Conservation (phyloP, 2,329 filamentous ascomycete genomes). For the Talaromyces sp. region DNA sequence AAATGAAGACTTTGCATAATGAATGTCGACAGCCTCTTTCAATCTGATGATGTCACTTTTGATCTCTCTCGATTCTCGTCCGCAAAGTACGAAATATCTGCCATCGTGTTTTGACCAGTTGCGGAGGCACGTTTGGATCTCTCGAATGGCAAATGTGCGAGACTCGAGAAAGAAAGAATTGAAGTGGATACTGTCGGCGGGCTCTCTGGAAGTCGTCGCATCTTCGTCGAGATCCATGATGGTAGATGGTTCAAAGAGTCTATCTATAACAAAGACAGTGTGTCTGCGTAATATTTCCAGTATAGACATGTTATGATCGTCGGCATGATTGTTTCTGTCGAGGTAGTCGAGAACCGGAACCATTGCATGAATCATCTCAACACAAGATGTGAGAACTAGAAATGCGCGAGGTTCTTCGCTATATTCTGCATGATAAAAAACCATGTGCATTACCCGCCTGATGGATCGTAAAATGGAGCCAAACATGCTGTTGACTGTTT, state of each 20-base stretch:
- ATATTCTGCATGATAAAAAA: conserved; percentile 30
- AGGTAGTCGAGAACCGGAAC: conserved; percentile 47
- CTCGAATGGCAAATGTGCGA: conserved; percentile 33
- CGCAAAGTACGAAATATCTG: conserved; percentile 45
- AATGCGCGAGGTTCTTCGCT: conserved; percentile 39
- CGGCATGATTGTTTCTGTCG: conserved; percentile 29
- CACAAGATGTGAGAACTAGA: conserved; percentile 33
- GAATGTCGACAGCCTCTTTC: conserved; percentile 19
- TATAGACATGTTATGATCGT: conserved; percentile 24
- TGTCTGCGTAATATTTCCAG: conserved; percentile 40
- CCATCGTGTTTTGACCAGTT: conserved; percentile 45
- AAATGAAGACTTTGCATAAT: conserved; percentile 20
- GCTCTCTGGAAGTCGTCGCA: neutral
- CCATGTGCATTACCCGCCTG: conserved; percentile 30
- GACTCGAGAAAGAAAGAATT: conserved; percentile 21
- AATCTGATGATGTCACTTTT: conserved; percentile 27
- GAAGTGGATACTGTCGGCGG: neutral
- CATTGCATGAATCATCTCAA: conserved; percentile 39
- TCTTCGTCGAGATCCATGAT: conserved; percentile 8
- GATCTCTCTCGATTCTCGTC: conserved; percentile 43
- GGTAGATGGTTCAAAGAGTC: conserved; percentile 22
- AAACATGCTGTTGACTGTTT: conserved; percentile 34
- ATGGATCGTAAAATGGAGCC: conserved; percentile 36
- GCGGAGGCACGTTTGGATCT: conserved; percentile 41
- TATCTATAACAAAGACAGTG: conserved; percentile 28